Percentiles rank a stretch among this genome's conserved stretches.
Evolutionary conservation across 169 alveolate species (phyloP).

Genomic region (Besnoitia besnoiti): DNA sequence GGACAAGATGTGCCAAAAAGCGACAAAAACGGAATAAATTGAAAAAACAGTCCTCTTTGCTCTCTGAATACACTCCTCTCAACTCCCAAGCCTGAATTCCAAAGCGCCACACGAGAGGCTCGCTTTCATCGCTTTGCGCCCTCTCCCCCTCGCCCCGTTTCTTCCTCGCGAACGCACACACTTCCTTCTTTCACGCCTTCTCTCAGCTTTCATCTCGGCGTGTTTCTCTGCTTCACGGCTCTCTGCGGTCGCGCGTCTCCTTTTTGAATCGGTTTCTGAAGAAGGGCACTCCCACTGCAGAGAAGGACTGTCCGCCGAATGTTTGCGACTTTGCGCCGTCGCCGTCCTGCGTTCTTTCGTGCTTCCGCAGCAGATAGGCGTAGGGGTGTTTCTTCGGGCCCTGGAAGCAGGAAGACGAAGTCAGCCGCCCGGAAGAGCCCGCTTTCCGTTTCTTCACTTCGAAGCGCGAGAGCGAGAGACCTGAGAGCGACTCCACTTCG

Average conservation of each 20-base stretch:
- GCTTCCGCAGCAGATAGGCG: not conserved
- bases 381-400: not conserved
- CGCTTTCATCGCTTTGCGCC: not conserved
- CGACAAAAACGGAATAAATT: too few species aligned
- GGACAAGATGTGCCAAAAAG: too few species aligned
- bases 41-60: too few species aligned
- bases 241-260: not conserved
- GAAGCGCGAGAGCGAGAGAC: not conserved
- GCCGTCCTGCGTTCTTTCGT: not conserved
- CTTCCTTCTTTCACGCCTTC: not conserved
- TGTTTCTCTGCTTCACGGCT: not conserved
- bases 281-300: not conserved
- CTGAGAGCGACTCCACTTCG: not conserved
- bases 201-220: not conserved
- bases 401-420: not conserved
- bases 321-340: not conserved
- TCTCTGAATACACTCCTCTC: too few species aligned
- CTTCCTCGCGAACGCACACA: not conserved
- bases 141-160: not conserved
- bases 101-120: too few species aligned
- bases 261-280: not conserved
- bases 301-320: not conserved
- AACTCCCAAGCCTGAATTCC: too few species aligned
- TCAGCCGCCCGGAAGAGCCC: not conserved
- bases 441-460: constrained; percentile 11